phyloP scores from a whole-genome alignment of 345 rosid species.

The Cochlearia excelsa region DNA sequence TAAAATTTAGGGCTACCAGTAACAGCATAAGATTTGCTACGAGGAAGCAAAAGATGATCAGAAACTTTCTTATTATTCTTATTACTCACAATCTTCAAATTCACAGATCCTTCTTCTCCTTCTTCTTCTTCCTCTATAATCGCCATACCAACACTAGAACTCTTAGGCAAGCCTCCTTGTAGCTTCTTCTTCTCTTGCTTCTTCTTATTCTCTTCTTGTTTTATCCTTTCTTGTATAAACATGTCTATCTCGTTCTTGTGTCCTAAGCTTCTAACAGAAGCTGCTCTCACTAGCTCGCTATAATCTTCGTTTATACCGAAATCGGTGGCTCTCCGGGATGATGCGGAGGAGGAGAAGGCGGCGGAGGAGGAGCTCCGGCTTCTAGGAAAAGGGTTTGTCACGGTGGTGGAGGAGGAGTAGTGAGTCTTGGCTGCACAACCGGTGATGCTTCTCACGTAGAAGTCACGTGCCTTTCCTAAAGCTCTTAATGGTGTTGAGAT shows the following conservation, averaged over 20 bases:
- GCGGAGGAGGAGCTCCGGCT: slow-evolving; percentile 52
- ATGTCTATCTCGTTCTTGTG: slow-evolving; percentile 51
- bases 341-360: slow-evolving; percentile 35
- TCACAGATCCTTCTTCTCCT: slow-evolving; percentile 37
- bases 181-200: slow-evolving; percentile 4
- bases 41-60: slow-evolving; percentile 32
- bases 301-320: slow-evolving; percentile 51
- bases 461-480: slow-evolving; percentile 58
- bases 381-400: slow-evolving; percentile 42
- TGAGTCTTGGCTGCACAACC: slow-evolving; percentile 41
- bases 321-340: slow-evolving; percentile 26
- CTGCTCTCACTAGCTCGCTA: slow-evolving; percentile 62
- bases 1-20: slow-evolving; percentile 27
- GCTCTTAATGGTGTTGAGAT: slow-evolving; percentile 46
- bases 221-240: slow-evolving; percentile 38
- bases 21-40: slow-evolving; percentile 52
- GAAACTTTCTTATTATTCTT: slow-evolving; percentile 31
- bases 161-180: slow-evolving; percentile 44
- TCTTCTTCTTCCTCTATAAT: slow-evolving; percentile 53
- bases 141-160: slow-evolving; percentile 57
- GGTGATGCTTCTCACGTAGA: slow-evolving; percentile 63
- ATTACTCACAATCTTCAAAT: slow-evolving; percentile 17
- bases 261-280: slow-evolving; percentile 51
- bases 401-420: slow-evolving; percentile 23
- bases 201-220: slow-evolving; percentile 11